phyloP scores from a whole-genome alignment of 139 green algal genomes.

The Micromonas pusilla region DNA sequence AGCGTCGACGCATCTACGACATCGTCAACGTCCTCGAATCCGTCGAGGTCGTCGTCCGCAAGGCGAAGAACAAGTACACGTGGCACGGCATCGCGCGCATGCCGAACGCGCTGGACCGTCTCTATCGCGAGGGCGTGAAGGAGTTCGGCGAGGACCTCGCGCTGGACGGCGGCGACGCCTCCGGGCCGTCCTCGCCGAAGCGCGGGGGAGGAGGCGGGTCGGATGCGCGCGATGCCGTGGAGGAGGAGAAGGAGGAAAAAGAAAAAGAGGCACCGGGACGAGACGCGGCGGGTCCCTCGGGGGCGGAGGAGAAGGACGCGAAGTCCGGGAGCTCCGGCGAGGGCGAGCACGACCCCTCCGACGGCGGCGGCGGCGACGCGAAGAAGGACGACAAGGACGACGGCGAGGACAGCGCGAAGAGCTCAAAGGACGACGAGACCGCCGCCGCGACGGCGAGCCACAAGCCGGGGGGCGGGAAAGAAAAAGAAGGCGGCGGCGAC shows the following conservation, averaged over 20 bases:
- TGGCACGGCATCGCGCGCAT: slow-evolving; percentile 42
- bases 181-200: not conserved
- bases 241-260: not conserved
- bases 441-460: no score
- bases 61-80: slow-evolving; percentile 54
- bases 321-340: not conserved
- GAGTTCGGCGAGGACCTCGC: slow-evolving; percentile 23
- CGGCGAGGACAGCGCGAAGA: not conserved
- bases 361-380: not conserved
- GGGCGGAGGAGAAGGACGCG: not conserved
- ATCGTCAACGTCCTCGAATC: slow-evolving; percentile 78
- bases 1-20: slow-evolving; percentile 71
- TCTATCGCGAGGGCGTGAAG: slow-evolving; percentile 29
- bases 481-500: slow-evolving; percentile 27
- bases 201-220: not conserved
- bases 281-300: no score
- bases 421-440: not conserved
- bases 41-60: slow-evolving; percentile 52
- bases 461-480: no score
- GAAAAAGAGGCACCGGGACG: not conserved
- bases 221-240: not conserved
- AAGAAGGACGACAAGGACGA: not conserved
- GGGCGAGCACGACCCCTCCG: not conserved
- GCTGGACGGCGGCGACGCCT: not conserved
- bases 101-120: slow-evolving; percentile 14